phyloP scores from a whole-genome alignment of 768 basidiomycete genomes.

The Mycena sanguinolenta region DNA sequence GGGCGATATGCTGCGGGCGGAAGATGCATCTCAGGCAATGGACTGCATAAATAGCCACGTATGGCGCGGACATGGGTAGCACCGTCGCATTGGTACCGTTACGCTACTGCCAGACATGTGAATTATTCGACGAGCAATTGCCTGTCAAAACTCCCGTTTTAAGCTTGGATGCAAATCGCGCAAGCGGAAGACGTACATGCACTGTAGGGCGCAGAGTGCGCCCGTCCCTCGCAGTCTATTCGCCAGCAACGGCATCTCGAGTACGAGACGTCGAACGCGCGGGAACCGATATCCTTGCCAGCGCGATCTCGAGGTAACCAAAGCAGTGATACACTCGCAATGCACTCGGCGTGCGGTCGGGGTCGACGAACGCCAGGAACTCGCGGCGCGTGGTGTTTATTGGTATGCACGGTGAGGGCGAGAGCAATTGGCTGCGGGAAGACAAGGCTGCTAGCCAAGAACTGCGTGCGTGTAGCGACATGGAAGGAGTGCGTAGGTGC shows the following conservation, averaged over 20 bases:
- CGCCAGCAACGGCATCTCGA: neutral
- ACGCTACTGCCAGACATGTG: no score
- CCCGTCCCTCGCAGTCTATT: neutral
- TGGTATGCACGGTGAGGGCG: no score
- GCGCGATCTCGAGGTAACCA: neutral
- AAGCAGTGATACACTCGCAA: no score
- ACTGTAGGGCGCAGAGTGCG: neutral
- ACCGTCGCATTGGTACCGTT: no score
- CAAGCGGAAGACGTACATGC: neutral
- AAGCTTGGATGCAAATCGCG: no score
- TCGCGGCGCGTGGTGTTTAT: no score
- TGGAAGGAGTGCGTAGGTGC: neutral
- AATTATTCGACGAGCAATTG: no score
- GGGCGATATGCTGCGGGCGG: slow-evolving; percentile 47
- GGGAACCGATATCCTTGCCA: neutral
- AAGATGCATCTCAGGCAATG: slow-evolving; percentile 32
- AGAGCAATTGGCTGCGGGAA: neutral
- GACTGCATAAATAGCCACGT: no score
- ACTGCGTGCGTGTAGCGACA: neutral
- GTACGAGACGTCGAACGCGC: neutral
- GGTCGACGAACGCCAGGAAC: neutral
- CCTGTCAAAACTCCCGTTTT: no score
- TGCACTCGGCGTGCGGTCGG: neutral
- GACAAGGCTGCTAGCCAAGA: neutral
- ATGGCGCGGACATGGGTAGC: no score